phyloP scores from a whole-genome alignment of 179 eudicot species.

The Camellia oleifera region DNA sequence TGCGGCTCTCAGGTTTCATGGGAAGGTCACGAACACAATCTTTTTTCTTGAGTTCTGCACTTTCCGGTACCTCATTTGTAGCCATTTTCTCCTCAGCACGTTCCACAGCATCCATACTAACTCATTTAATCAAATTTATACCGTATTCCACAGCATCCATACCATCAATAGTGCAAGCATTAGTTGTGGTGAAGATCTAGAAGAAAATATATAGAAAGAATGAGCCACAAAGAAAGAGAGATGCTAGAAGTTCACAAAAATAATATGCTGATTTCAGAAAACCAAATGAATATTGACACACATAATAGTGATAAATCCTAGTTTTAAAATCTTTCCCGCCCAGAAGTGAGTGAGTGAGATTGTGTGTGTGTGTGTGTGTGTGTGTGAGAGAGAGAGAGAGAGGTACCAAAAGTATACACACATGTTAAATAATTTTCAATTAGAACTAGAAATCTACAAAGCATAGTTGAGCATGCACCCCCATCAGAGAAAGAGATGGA shows the following conservation, averaged over 20 bases:
- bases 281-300: too few species aligned
- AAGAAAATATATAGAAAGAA: not conserved
- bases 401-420: too few species aligned
- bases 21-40: conserved; percentile 25
- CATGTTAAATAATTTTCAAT: too few species aligned
- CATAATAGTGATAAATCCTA: too few species aligned
- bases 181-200: not conserved
- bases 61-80: not conserved
- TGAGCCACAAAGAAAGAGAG: not conserved
- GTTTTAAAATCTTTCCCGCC: too few species aligned
- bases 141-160: not conserved
- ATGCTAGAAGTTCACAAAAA: not conserved
- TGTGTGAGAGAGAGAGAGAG: too few species aligned
- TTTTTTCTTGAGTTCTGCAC: conserved; percentile 10
- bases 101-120: not conserved
- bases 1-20: conserved; percentile 27
- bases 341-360: too few species aligned
- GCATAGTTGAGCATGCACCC: too few species aligned
- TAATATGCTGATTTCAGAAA: too few species aligned
- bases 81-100: not conserved
- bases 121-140: not conserved
- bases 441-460: too few species aligned
- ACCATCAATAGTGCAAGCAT: not conserved
- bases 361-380: too few species aligned
- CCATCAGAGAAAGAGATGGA: too few species aligned